phyloP scores from a whole-genome alignment of 768 basidiomycete species.

The Suillus americanus region DNA sequence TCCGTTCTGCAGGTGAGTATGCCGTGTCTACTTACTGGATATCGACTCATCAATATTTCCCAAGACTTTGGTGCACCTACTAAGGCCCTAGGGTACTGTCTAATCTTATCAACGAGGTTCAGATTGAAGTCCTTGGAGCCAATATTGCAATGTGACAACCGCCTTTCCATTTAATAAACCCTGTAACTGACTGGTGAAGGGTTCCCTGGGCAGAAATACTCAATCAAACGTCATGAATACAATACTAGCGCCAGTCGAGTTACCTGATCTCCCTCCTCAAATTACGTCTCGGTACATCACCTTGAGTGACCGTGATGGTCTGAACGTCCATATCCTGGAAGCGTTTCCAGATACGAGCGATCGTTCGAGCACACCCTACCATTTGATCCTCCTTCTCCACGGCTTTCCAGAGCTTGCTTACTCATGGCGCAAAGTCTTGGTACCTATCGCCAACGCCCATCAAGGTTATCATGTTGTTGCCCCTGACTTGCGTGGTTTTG shows the following conservation, averaged over 20 bases:
- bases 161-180: neutral
- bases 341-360: conserved; percentile 32
- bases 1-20: neutral
- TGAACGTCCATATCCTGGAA: conserved; percentile 48
- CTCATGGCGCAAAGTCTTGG: conserved; percentile 62
- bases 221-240: neutral
- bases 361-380: conserved; percentile 26
- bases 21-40: neutral
- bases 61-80: neutral
- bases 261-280: conserved; percentile 24
- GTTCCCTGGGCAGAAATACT: neutral
- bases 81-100: neutral
- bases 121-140: neutral
- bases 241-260: neutral
- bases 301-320: conserved; percentile 45
- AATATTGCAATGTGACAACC: neutral
- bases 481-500: conserved; percentile 60
- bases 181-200: neutral
- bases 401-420: conserved; percentile 69
- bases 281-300: conserved; percentile 40
- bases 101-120: neutral
- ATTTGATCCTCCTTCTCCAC: conserved; percentile 58
- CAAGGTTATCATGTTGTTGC: conserved; percentile 61
- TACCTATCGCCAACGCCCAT: conserved; percentile 41
- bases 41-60: neutral